Evolutionary conservation across 176 grass and related monocot genomes (phyloP), one percentile per base, ranked within the genome.

Genomic region (Luzula sylvatica): DNA sequence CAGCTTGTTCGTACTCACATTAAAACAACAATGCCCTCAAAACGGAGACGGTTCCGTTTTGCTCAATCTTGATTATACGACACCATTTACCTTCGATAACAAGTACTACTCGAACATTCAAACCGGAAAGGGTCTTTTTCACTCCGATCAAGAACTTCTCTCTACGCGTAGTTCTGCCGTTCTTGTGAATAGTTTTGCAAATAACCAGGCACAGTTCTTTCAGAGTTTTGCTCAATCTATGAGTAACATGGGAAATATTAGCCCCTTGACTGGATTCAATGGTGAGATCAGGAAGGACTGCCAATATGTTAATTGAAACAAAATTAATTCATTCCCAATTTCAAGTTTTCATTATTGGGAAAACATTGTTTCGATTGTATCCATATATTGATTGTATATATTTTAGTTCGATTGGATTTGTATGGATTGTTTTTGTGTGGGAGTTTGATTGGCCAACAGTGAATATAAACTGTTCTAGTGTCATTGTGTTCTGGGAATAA

Each of bases 171-270:
- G 62, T 20, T 80, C 74, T 42, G 81, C 68, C 11, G 32, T 64
- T 3, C 45, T 75, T 43, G 81, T 86, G 29, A 42, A 28, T 24
- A 50, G 20, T 7, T 90, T 73, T 58, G 81, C 85, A 1, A 38
- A 38, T 56, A 79, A 53, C 61, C 74, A 96, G 78, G 52, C 52
- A 54, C 51, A 43, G 11, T 90, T 96, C 67, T 96, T 96, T 66
- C 52, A 15, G 20, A 86, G 55, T 52, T 96, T 96, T 26, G 72
- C 70, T 0, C 40, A 11, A 30, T 79, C 81, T 3, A 96, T 90
- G 85, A 50, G 89, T 74, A 80, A 56, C 8, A 96, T 96, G 88
- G 83, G 88, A 15, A 95, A 81, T 46, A 81, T 84, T 49, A 29
- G 54, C 20, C 45, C 70, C 30, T 41, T 95, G 7, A 87, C 79